Conservation (phyloP, 148 eudicot species). For the Rhododendron kiyosumense region DNA sequence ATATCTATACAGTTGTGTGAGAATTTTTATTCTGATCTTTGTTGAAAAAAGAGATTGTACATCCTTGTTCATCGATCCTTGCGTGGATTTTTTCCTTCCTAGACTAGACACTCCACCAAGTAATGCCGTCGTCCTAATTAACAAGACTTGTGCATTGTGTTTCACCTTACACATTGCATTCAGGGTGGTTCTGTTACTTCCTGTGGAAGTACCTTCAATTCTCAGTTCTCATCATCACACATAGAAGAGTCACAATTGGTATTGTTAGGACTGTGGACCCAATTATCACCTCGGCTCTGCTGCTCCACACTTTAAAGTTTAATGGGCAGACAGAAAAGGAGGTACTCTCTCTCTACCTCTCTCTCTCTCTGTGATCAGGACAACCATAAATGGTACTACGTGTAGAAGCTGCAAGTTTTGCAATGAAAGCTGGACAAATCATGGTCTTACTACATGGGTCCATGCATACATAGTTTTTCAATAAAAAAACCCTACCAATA, state of each 20-base stretch:
- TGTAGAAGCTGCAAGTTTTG: neutral
- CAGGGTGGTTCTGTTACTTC: too few relatives aligned
- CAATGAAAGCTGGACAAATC: neutral
- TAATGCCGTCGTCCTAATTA: too few relatives aligned
- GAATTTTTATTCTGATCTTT: too few relatives aligned
- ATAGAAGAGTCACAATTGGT: too few relatives aligned
- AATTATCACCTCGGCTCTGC: neutral
- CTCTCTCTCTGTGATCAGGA: neutral
- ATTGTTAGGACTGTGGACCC: neutral
- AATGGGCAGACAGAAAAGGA: neutral
- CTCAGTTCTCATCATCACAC: neutral
- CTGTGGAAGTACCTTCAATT: neutral
- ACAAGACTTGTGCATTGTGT: neutral
- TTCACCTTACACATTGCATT: too few relatives aligned
- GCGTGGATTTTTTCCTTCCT: too few relatives aligned
- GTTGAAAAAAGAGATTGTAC: too few relatives aligned
- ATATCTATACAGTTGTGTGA: too few relatives aligned
- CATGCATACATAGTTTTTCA: too few relatives aligned
- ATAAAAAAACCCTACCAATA: too few relatives aligned
- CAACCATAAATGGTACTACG: neutral
- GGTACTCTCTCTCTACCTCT: neutral
- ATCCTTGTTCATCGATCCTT: too few relatives aligned
- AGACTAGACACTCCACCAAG: too few relatives aligned
- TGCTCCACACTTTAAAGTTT: neutral
- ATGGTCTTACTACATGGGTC: neutral